Percentiles rank a stretch among this genome's conserved stretches.
Evolutionary conservation across 352 stramenopile genomes (phyloP).

Genomic region (Phytophthora pini): DNA sequence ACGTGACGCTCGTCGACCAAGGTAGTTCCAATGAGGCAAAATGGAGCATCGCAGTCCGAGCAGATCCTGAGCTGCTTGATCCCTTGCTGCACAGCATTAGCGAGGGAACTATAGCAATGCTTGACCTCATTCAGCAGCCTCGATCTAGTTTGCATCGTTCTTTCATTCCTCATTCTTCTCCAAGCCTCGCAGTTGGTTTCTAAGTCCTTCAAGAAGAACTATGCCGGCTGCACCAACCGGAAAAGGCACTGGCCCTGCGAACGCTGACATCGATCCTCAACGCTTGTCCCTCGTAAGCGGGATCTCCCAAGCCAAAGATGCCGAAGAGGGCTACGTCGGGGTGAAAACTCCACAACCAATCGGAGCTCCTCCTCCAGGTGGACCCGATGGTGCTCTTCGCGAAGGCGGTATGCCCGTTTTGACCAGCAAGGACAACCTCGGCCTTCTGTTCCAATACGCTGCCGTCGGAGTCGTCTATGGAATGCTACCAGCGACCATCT

Average conservation of each 20-base stretch:
- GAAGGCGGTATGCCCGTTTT: slow-evolving; percentile 3
- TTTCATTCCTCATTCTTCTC: neutral
- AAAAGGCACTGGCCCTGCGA: slow-evolving; percentile 1
- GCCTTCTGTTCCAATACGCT: slow-evolving; percentile 47
- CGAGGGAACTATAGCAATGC: neutral
- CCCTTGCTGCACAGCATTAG: slow-evolving; percentile 7
- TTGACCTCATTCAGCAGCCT: no score
- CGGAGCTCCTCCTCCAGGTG: neutral
- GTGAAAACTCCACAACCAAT: slow-evolving; percentile 33
- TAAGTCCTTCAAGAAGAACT: neutral
- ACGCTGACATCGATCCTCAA: slow-evolving; percentile 15
- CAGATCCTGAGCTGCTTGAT: neutral
- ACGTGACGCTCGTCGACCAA: neutral
- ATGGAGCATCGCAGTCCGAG: slow-evolving; percentile 3
- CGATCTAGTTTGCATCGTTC: neutral
- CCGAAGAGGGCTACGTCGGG: slow-evolving; percentile 22
- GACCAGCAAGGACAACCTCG: slow-evolving; percentile 41
- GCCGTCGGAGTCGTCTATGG: slow-evolving; percentile 45
- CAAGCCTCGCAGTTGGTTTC: neutral
- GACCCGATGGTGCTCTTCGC: slow-evolving; percentile 4
- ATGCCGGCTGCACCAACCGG: slow-evolving; percentile 10
- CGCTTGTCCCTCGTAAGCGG: slow-evolving; percentile 28
- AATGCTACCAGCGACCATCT: slow-evolving; percentile 45
- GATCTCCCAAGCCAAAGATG: slow-evolving; percentile 20
- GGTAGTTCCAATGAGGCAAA: neutral